These are phyloP conservation scores for Amphirosellinia nigrospora DNA, from an alignment of 495 filamentous ascomycete species.

Conservation along the genomic window DNA sequence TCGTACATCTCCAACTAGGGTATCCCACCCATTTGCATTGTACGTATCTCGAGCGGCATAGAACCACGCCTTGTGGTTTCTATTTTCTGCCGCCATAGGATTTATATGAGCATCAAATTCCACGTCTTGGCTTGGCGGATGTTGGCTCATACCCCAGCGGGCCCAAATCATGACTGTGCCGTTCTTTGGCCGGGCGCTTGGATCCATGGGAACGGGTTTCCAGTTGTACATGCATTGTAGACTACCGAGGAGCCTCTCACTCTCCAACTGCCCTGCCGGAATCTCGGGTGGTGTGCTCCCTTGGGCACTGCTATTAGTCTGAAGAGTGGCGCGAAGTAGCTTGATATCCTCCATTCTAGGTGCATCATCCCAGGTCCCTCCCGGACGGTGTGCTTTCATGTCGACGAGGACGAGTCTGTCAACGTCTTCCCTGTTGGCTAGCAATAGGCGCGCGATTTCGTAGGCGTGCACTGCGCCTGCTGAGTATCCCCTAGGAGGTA, in stretches of 20 bases:
- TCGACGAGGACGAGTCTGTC: conserved; percentile 71
- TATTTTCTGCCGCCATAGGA: conserved; percentile 47
- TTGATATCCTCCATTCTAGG: conserved; percentile 69
- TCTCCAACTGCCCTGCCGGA: conserved; percentile 31
- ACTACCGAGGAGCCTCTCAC: conserved; percentile 65
- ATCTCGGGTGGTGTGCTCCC: conserved; percentile 49
- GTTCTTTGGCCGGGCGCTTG: conserved; percentile 42
- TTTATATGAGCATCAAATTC: conserved; percentile 60
- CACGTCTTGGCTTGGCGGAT: conserved; percentile 60
- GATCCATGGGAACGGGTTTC: conserved; percentile 59
- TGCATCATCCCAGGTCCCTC: conserved; percentile 66
- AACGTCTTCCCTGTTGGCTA: conserved; percentile 65
- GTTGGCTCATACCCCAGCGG: conserved; percentile 67
- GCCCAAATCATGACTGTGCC: conserved; percentile 69
- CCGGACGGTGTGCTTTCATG: conserved; percentile 67
- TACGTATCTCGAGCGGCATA: conserved; percentile 67
- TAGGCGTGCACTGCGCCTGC: conserved; percentile 79
- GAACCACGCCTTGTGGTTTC: conserved; percentile 52
- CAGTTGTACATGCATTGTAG: conserved; percentile 67
- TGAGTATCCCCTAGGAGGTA: conserved; percentile 71
- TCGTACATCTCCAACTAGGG: conserved; percentile 61
- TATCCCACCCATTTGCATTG: conserved; percentile 69
- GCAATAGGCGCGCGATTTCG: conserved; percentile 66
- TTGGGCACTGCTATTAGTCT: not conserved
- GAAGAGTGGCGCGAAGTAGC: conserved; percentile 32